Base-by-base conservation (phyloP, 192 early-diverging fungal species). In the Entomortierella parvispora region DNA sequence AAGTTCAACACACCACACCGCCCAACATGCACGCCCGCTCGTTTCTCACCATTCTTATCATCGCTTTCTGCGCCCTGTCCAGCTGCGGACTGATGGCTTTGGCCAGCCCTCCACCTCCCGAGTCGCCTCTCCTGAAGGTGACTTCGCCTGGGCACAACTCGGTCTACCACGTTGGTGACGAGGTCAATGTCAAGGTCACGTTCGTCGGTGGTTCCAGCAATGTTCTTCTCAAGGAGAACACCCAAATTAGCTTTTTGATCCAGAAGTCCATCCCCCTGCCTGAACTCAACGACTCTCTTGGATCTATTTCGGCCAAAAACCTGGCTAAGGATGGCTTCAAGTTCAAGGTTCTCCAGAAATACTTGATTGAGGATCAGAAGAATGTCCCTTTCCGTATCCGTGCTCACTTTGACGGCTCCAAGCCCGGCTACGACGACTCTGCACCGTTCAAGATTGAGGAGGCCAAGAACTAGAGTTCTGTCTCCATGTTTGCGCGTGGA, bases 11-110 rank as follows among this genome's bases (percentile, higher is more conserved):
- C n/a, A n/a, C n/a, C n/a, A n/a, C n/a, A n/a, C n/a, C n/a, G n/a
- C n/a, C n/a, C n/a, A 40, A n/a, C 55, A 76, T 76, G 71, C 47
- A 76, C 34, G 11, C 65, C 1, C 58, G 71, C 29, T 57, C 65
- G 18, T 28, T 76, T 17, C 0, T 76, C 45, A 44, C 71, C 20
- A 18, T 76, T n/a, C 31, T 62, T 14, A 20, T 67, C 0, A n/a
- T 67, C 34, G 51, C 47, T 5, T 18, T 76, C 40, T 67, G 58
- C 57, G 59, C 58, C 51, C 14, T 65, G 22, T 33, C 29, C 9
- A n/a, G n/a, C n/a, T n/a, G 28, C 46, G 18, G 5, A 58, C 22
- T 23, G 25, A 23, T 42, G 2, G 59, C 45, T 17, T 32, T 61
- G 45, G 70, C 70, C 6, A 5, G 17, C 0, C 61, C 54, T 12